phyloP scores from a whole-genome alignment of 2,329 filamentous ascomycete species.

The Chrysoporthe cubensis region DNA sequence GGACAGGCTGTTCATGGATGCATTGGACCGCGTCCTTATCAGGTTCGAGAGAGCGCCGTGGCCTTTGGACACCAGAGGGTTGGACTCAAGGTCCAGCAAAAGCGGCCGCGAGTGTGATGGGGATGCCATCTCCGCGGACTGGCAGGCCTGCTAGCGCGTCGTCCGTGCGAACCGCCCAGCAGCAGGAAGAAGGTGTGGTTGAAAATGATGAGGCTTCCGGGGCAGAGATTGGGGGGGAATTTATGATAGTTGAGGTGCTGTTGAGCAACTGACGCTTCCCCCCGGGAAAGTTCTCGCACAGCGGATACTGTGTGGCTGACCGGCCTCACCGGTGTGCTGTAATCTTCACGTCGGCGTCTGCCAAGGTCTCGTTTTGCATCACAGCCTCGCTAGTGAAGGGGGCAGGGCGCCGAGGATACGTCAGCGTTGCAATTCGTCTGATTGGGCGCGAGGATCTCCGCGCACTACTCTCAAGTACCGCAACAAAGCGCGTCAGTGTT shows the following conservation, averaged over 20 bases:
- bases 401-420: background rate
- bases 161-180: background rate
- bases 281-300: background rate
- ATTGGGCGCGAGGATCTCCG: background rate
- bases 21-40: constrained; percentile 52
- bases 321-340: background rate
- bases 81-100: constrained; percentile 48
- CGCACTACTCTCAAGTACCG: background rate
- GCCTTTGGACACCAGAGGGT: constrained; percentile 54
- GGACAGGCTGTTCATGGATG: constrained; percentile 28
- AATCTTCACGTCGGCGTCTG: background rate
- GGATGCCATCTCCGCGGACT: constrained; percentile 54
- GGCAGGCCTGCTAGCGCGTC: constrained; percentile 51
- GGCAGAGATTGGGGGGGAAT: background rate
- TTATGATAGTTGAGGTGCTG: background rate
- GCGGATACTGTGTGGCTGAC: background rate
- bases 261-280: background rate
- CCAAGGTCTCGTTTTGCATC: background rate
- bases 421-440: background rate
- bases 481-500: background rate
- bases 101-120: constrained; percentile 34
- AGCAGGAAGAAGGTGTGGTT: background rate
- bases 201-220: background rate
- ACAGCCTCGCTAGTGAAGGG: background rate
- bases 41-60: constrained; percentile 41